Conservation (phyloP, 306 rosid genomes). For the Biancaea sappan region DNA sequence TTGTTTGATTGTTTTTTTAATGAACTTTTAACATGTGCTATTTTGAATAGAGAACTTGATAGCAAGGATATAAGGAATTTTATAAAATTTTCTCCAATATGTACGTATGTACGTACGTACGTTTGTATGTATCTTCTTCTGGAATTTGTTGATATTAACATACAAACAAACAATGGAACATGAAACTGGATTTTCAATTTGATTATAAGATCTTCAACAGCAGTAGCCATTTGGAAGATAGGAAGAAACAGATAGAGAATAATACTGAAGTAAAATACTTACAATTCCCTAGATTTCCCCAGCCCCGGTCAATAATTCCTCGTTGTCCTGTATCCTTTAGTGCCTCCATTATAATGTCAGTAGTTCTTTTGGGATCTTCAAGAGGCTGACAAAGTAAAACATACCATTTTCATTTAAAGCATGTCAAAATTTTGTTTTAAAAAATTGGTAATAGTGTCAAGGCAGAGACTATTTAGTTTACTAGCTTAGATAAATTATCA, state of each 20-base stretch:
- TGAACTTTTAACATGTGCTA: too few species aligned
- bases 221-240: not conserved
- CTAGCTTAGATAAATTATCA: not conserved
- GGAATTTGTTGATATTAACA: not conserved
- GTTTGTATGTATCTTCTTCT: not conserved
- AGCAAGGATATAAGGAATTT: too few species aligned
- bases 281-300: conserved; percentile 84
- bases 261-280: conserved; percentile 40
- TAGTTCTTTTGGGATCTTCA: conserved; percentile 67
- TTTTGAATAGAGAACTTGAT: too few species aligned
- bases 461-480: not conserved
- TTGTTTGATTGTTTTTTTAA: too few species aligned
- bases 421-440: not conserved
- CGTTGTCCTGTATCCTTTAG: conserved; percentile 72
- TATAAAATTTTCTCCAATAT: too few species aligned
- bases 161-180: conserved; percentile 4
- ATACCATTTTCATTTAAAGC: conserved; percentile 19
- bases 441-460: not conserved
- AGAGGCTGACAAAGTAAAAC: conserved; percentile 65
- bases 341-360: conserved; percentile 68
- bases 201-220: not conserved
- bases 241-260: not conserved
- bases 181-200: not conserved
- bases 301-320: conserved; percentile 82
- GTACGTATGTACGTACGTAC: too few species aligned